Evolutionary conservation across 2,329 filamentous ascomycete genomes (phyloP).

Genomic region (Ophiostoma novo-ulmi): DNA sequence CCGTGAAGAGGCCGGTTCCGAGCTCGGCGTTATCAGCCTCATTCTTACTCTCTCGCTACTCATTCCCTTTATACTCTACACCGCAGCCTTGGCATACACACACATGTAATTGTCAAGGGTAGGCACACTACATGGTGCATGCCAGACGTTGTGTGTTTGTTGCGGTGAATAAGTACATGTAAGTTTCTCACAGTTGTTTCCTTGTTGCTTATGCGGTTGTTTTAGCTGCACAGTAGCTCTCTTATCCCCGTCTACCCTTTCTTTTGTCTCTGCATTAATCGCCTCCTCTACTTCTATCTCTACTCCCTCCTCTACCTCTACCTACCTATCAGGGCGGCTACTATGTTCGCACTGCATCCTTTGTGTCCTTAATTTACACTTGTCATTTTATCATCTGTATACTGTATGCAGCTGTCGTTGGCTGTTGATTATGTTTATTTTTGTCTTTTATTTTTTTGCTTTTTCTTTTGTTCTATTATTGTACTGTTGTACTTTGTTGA

Average conservation of each 20-base stretch:
- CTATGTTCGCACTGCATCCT: not conserved
- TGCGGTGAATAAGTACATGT: not conserved
- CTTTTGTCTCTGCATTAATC: not conserved
- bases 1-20: not conserved
- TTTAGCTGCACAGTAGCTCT: not conserved
- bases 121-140: not conserved
- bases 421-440: not conserved
- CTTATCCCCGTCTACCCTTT: not conserved
- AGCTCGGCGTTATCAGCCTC: not conserved
- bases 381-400: not conserved
- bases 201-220: not conserved
- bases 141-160: not conserved
- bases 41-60: not conserved
- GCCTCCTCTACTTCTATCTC: not conserved
- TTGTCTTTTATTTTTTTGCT: not conserved
- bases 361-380: not conserved
- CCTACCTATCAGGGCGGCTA: not conserved
- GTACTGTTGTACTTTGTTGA: no score
- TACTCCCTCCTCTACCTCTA: not conserved
- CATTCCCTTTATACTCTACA: not conserved
- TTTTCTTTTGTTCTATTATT: not conserved
- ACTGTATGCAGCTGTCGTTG: not conserved
- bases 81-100: not conserved
- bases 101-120: slow-evolving; percentile 3
- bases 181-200: not conserved